Percentiles rank a stretch among this genome's conserved stretches.
Evolutionary conservation across 768 basidiomycete genomes (phyloP).

Genomic region (Trametopsis cervina): DNA sequence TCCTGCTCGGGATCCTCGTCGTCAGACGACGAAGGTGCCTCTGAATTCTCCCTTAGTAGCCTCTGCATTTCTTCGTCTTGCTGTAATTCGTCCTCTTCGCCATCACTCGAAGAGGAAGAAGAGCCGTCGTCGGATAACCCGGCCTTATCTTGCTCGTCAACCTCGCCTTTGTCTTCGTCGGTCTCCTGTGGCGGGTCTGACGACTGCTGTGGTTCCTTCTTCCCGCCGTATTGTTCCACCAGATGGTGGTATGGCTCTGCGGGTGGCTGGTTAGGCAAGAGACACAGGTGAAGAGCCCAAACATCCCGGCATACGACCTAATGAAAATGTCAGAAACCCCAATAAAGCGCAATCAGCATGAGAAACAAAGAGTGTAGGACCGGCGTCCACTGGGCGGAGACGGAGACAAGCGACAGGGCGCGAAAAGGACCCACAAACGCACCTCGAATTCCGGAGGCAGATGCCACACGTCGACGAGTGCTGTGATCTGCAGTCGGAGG

Average conservation of each 20-base stretch:
- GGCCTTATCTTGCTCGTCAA: neutral
- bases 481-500: slow-evolving; percentile 66
- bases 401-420: neutral
- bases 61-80: slow-evolving; percentile 32
- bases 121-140: slow-evolving; percentile 1
- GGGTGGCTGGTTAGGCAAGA: slow-evolving; percentile 52
- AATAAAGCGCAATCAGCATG: neutral
- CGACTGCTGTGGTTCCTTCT: neutral
- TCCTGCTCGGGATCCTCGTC: slow-evolving; percentile 16
- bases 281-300: slow-evolving; percentile 70
- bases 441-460: slow-evolving; percentile 77
- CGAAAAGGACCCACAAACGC: neutral
- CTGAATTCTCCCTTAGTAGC: slow-evolving; percentile 34
- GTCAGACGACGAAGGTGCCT: slow-evolving; percentile 25
- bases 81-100: slow-evolving; percentile 20
- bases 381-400: too few relatives aligned
- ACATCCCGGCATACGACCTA: slow-evolving; percentile 72
- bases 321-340: too few relatives aligned
- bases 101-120: slow-evolving; percentile 15
- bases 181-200: neutral
- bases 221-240: slow-evolving; percentile 25
- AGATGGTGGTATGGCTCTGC: slow-evolving; percentile 50
- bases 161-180: neutral
- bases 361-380: too few relatives aligned
- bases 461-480: slow-evolving; percentile 56